phyloP scores from a whole-genome alignment of 73 alveolate species.

The Paramecium bursaria region DNA sequence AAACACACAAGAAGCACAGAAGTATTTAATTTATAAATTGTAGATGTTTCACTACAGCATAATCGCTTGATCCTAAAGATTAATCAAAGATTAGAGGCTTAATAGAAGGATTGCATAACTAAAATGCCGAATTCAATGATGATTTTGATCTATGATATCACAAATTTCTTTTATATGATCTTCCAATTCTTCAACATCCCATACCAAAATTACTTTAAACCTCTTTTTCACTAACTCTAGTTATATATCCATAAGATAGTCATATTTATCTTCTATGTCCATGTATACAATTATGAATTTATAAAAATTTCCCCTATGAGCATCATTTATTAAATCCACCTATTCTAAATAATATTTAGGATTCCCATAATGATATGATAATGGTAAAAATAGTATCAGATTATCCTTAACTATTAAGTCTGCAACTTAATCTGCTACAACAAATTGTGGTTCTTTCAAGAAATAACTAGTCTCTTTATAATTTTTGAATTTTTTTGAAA shows the following conservation, averaged over 20 bases:
- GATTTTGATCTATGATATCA: conserved; percentile 59
- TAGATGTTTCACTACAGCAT: conserved; percentile 48
- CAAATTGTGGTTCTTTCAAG: too few species aligned
- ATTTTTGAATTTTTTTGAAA: too few species aligned
- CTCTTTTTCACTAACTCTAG: neutral
- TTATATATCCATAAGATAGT: neutral
- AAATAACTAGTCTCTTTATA: too few species aligned
- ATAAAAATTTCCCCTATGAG: too few species aligned
- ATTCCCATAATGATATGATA: too few species aligned
- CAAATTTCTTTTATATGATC: neutral
- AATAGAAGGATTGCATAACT: conserved; percentile 16
- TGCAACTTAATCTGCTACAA: too few species aligned
- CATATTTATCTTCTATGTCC: neutral
- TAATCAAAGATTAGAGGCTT: conserved; percentile 42
- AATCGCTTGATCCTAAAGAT: conserved; percentile 40
- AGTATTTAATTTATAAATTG: conserved; percentile 67
- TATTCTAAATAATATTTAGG: too few species aligned
- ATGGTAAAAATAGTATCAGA: too few species aligned
- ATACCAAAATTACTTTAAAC: too few species aligned
- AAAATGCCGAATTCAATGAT: conserved; percentile 51
- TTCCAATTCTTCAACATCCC: neutral
- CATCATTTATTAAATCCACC: neutral
- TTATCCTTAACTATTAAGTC: too few species aligned
- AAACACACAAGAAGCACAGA: conserved; percentile 86
- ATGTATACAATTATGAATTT: too few species aligned